Evolutionary conservation across 768 basidiomycete species (phyloP), one percentile per base, ranked within the genome.

Genomic region (Boletus sp.): DNA sequence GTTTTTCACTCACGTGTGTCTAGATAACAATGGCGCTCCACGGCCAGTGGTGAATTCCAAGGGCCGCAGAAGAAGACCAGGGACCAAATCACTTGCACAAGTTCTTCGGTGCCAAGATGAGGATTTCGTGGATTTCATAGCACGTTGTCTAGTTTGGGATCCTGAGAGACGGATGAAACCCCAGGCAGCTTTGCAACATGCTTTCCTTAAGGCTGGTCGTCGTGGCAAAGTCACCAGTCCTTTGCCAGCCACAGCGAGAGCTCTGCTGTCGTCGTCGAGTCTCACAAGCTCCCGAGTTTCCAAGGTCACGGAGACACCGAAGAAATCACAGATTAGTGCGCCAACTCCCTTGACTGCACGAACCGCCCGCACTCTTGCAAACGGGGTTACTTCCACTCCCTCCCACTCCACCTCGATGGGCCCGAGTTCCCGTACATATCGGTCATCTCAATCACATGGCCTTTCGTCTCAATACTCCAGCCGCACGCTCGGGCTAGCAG

Each of bases 91-190:
- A 0, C 81, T 99, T 52, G 83, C 87, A 15, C 89, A 93, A 67
- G 94, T 95, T 40, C 80, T 99, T 48, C 86, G 92, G 54, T 92
- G 89, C 67, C 92, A 94, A 56, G 97, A 98, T 68, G 93, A 96
- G 56, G 86, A 91, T 44, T 98, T 99, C 63, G 80, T 99, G 55
- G 97, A 99, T 75, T 99, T 99, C 71, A 89, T 98, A 61, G 81
- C 91, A 1, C 98, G 96, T 71, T 99, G 97, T 74, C 80, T 99
- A n/a, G 81, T 91, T 30, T 99, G 95, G 95, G 97, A 99, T 75
- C 97, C 97, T 9, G 96, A 98, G 65, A 84, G 92, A 50, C 84
- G 97, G 33, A 81, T 99, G 69, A 98, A 97, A 72, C 96, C 96
- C 5, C 90, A 94, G 64, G 83, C 89, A 10, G 96, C 96, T 1